phyloP scores from a whole-genome alignment of 2,329 filamentous ascomycete species.

The Waltergamsia citrina region DNA sequence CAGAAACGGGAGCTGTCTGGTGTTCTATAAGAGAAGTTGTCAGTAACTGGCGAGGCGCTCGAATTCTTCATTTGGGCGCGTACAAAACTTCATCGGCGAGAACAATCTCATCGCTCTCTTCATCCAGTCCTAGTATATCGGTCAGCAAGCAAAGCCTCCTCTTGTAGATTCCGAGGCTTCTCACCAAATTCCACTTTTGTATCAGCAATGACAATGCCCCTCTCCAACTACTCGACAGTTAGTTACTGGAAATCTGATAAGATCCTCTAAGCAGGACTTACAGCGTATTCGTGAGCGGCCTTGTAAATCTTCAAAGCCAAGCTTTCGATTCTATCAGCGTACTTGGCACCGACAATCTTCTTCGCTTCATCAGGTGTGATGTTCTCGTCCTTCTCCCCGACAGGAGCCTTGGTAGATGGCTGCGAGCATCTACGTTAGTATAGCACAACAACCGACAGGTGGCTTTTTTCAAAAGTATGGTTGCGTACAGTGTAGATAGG shows the following conservation, averaged over 20 bases:
- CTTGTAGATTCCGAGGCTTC: too few relatives aligned
- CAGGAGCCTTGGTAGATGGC: constrained; percentile 76
- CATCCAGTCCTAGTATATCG: constrained; percentile 55
- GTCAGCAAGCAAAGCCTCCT: too few relatives aligned
- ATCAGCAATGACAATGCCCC: constrained; percentile 29
- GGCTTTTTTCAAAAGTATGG: too few relatives aligned
- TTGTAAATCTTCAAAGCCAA: constrained; percentile 21
- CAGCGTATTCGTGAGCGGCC: constrained; percentile 52
- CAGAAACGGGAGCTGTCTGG: constrained; percentile 83
- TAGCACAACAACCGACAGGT: too few relatives aligned
- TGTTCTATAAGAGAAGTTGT: constrained; percentile 58
- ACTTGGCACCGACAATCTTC: constrained; percentile 24
- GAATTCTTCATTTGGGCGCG: background rate
- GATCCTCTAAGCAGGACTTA: too few relatives aligned
- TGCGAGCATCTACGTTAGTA: too few relatives aligned
- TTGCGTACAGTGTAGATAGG: constrained; percentile 69
- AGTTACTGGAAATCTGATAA: too few relatives aligned
- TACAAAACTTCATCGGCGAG: constrained; percentile 67
- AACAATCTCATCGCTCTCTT: constrained; percentile 16
- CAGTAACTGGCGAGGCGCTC: too few relatives aligned
- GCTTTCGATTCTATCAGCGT: constrained; percentile 18
- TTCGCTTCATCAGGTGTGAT: constrained; percentile 61
- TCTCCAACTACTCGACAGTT: too few relatives aligned
- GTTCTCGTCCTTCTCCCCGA: constrained; percentile 75
- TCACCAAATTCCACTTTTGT: constrained; percentile 37